Percentiles rank a stretch among this genome's conserved stretches.
These are phyloP conservation scores for Rhizophora apiculata DNA, from an alignment of 345 rosid genomes.

Conservation along the genomic window DNA sequence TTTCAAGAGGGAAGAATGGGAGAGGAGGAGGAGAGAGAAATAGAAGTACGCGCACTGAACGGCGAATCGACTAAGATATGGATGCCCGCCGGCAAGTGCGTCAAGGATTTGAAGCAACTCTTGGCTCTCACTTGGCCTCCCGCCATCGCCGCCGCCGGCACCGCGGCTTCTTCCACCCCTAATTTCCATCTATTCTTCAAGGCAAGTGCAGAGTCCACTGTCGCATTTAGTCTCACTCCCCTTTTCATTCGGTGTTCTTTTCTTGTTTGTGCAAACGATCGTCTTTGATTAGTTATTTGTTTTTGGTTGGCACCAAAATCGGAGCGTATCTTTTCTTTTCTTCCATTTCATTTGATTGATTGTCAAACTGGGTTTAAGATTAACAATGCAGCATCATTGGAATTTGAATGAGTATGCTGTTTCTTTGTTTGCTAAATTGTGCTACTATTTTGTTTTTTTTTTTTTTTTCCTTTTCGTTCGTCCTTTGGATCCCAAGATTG, in stretches of 20 bases:
- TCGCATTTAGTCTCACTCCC: background rate
- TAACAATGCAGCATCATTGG: no score
- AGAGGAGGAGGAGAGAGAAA: slow-evolving; percentile 37
- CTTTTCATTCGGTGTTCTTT: background rate
- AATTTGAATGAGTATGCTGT: no score
- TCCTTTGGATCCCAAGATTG: background rate
- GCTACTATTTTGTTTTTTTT: background rate
- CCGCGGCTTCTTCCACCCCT: slow-evolving; percentile 38
- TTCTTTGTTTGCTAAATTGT: no score
- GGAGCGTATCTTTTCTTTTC: no score
- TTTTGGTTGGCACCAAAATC: background rate
- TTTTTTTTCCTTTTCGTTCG: background rate
- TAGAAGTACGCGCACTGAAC: slow-evolving; percentile 55
- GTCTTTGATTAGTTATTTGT: background rate
- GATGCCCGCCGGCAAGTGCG: slow-evolving; percentile 33
- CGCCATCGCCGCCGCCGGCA: slow-evolving; percentile 18
- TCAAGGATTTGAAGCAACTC: slow-evolving; percentile 57
- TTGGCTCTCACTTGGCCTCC: slow-evolving; percentile 57
- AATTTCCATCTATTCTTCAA: slow-evolving; percentile 74
- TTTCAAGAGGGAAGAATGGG: background rate
- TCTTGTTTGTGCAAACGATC: background rate
- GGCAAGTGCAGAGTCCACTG: slow-evolving; percentile 29
- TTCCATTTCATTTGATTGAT: no score
- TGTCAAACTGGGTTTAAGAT: no score
- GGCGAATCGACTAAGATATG: slow-evolving; percentile 53